Evolutionary conservation across 2,329 filamentous ascomycete species (phyloP).

Genomic region (Neonectria ditissima): DNA sequence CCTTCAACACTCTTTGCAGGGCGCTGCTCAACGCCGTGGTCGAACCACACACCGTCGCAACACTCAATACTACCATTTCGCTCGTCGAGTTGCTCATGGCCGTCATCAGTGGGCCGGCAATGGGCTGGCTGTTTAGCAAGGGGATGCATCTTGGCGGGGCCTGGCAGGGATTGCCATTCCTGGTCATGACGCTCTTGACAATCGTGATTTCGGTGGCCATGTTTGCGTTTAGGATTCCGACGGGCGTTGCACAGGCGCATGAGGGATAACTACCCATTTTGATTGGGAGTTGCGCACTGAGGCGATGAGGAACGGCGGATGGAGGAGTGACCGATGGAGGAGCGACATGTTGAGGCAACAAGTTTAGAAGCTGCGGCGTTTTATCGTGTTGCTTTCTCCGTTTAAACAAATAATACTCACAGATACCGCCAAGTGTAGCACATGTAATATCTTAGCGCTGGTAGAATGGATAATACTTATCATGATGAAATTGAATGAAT

Average conservation of each 20-base stretch:
- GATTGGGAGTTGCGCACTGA: neutral
- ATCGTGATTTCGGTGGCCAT: constrained; percentile 46
- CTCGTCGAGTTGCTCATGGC: constrained; percentile 63
- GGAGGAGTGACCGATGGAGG: neutral
- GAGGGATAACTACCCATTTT: neutral
- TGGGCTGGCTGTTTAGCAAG: constrained; percentile 59
- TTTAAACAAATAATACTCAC: too few relatives aligned
- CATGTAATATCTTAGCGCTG: too few relatives aligned
- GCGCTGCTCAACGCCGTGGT: constrained; percentile 66
- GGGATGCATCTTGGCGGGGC: constrained; percentile 60
- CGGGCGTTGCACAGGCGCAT: constrained; percentile 35
- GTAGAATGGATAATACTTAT: neutral
- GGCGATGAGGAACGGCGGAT: neutral
- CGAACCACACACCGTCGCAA: constrained; percentile 64
- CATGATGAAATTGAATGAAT: neutral
- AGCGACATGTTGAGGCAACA: neutral
- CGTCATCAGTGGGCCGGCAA: constrained; percentile 58
- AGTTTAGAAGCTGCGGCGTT: neutral
- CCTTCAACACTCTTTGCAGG: constrained; percentile 57
- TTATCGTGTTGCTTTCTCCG: neutral
- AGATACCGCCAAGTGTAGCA: too few relatives aligned
- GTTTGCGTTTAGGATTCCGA: constrained; percentile 45
- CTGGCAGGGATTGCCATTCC: constrained; percentile 64
- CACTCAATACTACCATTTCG: constrained; percentile 64
- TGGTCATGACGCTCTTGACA: constrained; percentile 52